Evolutionary conservation across 2,329 filamentous ascomycete genomes (phyloP), one percentile per base, ranked within the genome.

Genomic region (Exophiala sp.): DNA sequence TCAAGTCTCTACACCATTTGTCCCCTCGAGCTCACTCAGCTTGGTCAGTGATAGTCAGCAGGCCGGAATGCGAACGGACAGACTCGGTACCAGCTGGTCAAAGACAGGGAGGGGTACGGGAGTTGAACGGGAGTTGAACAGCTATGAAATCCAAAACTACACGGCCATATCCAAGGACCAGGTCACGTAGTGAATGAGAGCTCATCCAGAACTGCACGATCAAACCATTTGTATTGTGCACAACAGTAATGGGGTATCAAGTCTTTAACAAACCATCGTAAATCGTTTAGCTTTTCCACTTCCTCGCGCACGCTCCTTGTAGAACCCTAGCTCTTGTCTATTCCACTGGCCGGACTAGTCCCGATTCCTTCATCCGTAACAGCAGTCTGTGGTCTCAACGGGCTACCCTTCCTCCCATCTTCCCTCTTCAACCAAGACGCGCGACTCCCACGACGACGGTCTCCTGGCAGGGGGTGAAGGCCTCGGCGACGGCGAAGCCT

Each of bases 301-400:
- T 10, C 29, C 29, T n/a, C 11, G 29, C 29, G n/a, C 11, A n/a
- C n/a, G 7, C 14, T 38, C 13, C 13, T 22, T 2, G n/a, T 18
- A 11, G 18, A 2, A 13, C 5, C 16, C 19, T 16, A 37, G 6
- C 9, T 35, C 32, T 37, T 46, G 16, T 38, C 44, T 14, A 30
- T 16, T 22, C 53, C 46, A 50, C 55, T 61, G 7, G 38, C 52
- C 4, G 62, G 62, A 55, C 66, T 63, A 11, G 62, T 62, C 9
- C 64, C 63, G 43, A 67, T 53, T 11, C 60, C 62, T 48, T 65
- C 63, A 55, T 68, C 64, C 27, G 56, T 64, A 11, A 60, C 23
- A 4, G 51, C 57, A 5, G 62, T 60, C 27, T 56, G 58, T 5
- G 63, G 61, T 40, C 65, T 62, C 11, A 69, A 61, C 16, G 68